These are phyloP conservation scores for Cutaneotrichosporon dermatis DNA, from an alignment of 1,284 basidiomycete species.

Conservation along the genomic window DNA sequence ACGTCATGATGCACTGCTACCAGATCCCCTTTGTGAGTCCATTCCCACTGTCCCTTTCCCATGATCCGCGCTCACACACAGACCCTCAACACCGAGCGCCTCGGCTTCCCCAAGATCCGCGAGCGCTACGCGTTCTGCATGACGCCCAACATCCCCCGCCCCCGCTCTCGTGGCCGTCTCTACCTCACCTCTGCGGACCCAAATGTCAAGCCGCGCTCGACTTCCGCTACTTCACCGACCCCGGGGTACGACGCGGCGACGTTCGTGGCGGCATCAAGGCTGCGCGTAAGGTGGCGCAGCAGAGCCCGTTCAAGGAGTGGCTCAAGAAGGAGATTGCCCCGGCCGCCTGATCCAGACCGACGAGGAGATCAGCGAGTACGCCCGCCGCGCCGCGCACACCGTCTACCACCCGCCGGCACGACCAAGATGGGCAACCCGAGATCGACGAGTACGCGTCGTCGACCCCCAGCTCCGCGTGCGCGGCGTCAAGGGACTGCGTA, in stretches of 20 bases:
- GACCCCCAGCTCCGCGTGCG: constrained; percentile 16
- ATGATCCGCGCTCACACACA: not conserved
- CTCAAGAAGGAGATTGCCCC: constrained; percentile 16
- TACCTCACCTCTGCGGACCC: constrained; percentile 15
- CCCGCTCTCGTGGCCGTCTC: constrained; percentile 12
- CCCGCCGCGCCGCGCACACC: constrained; percentile 19
- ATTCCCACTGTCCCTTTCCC: not conserved
- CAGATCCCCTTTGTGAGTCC: constrained; percentile 17
- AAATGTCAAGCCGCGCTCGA: constrained; percentile 18
- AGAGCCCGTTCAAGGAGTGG: constrained; percentile 21
- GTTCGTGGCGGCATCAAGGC: constrained; percentile 18
- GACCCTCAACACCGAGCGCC: constrained; percentile 22
- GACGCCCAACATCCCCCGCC: constrained; percentile 23
- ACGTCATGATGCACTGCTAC: constrained; percentile 26
- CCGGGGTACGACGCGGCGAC: constrained; percentile 20
- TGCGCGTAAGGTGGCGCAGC: constrained; percentile 16
- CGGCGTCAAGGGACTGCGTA: constrained; percentile 18
- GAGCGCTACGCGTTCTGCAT: constrained; percentile 23
- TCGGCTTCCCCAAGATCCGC: constrained; percentile 13
- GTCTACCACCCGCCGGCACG: constrained; percentile 23
- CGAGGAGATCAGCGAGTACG: constrained; percentile 21
- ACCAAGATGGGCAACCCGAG: constrained; percentile 12
- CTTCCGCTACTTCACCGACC: constrained; percentile 24
- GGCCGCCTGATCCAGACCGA: constrained; percentile 11
- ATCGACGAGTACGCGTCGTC: constrained; percentile 11